A percentile compares a stretch with the other conserved stretches of the same genome.
Evolutionary conservation across 192 early-diverging fungal species (phyloP).

Genomic region (Coemansia sp.): DNA sequence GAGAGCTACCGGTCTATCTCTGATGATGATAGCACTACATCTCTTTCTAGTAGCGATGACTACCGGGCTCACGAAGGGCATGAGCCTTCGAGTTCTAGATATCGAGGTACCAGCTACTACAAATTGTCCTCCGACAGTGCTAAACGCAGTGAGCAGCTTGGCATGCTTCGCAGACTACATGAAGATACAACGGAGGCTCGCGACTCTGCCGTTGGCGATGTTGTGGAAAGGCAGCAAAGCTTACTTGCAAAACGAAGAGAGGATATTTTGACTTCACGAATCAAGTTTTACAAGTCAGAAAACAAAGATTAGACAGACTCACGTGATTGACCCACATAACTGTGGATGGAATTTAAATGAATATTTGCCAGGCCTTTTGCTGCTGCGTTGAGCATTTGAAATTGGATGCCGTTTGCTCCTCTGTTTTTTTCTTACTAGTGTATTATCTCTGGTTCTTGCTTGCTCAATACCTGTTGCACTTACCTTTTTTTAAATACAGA

Average conservation of each 20-base stretch:
- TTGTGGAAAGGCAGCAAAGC: conserved; percentile 18
- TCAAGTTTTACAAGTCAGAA: background rate
- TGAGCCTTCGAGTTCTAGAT: background rate
- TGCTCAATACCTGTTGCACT: no score
- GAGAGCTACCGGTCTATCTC: background rate
- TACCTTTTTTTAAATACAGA: no score
- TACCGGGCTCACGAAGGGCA: background rate
- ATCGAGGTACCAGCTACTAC: conserved; percentile 28
- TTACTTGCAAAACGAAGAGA: conserved; percentile 17
- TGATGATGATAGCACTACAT: conserved; percentile 9
- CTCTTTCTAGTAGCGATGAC: background rate
- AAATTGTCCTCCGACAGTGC: conserved; percentile 15
- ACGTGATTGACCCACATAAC: conserved; percentile 26
- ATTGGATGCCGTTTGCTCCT: background rate
- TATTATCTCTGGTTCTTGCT: no score
- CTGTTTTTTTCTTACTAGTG: background rate
- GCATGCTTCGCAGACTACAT: conserved; percentile 19
- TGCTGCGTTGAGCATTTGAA: no score
- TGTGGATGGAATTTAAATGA: background rate
- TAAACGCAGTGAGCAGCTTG: conserved; percentile 32
- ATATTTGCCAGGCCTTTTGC: background rate
- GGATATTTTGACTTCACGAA: conserved; percentile 6
- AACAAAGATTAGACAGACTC: conserved; percentile 2
- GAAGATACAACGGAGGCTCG: conserved; percentile 18
- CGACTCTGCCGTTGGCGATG: conserved; percentile 11